phyloP scores from a whole-genome alignment of 768 basidiomycete genomes.

The Xerocomellus intermedius region DNA sequence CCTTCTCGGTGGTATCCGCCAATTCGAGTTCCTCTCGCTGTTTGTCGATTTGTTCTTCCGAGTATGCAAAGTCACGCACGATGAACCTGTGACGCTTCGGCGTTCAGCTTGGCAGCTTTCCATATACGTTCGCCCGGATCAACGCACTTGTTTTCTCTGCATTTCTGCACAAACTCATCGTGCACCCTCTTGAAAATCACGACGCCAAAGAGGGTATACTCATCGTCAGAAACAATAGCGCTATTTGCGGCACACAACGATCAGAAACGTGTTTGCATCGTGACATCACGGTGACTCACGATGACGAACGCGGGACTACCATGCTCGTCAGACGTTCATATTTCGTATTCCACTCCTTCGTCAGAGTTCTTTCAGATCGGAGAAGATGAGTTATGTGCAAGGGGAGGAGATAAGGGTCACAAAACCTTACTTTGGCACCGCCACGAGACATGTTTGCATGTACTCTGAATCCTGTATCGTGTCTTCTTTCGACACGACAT shows the following conservation, averaged over 20 bases:
- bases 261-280: slow-evolving; percentile 20
- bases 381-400: slow-evolving; percentile 17
- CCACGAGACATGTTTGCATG: slow-evolving; percentile 87
- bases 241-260: slow-evolving; percentile 39
- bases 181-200: slow-evolving; percentile 89
- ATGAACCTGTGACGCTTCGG: slow-evolving; percentile 62
- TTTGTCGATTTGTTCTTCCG: slow-evolving; percentile 76
- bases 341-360: slow-evolving; percentile 85
- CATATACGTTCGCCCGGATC: background rate
- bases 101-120: slow-evolving; percentile 2
- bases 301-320: slow-evolving; percentile 92
- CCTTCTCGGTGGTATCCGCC: slow-evolving; percentile 88
- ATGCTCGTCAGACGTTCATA: slow-evolving; percentile 87
- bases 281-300: slow-evolving; percentile 46
- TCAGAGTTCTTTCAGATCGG: slow-evolving; percentile 52
- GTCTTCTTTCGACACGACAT: slow-evolving; percentile 79
- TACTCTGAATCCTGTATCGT: slow-evolving; percentile 91
- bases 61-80: slow-evolving; percentile 90
- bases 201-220: slow-evolving; percentile 81
- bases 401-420: slow-evolving; percentile 1
- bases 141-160: slow-evolving; percentile 88
- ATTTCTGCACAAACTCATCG: slow-evolving; percentile 92
- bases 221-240: slow-evolving; percentile 78
- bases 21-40: slow-evolving; percentile 77
- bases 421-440: slow-evolving; percentile 81